phyloP scores from a whole-genome alignment of 805 yeast species.

The Wickerhamiella hasegawae region DNA sequence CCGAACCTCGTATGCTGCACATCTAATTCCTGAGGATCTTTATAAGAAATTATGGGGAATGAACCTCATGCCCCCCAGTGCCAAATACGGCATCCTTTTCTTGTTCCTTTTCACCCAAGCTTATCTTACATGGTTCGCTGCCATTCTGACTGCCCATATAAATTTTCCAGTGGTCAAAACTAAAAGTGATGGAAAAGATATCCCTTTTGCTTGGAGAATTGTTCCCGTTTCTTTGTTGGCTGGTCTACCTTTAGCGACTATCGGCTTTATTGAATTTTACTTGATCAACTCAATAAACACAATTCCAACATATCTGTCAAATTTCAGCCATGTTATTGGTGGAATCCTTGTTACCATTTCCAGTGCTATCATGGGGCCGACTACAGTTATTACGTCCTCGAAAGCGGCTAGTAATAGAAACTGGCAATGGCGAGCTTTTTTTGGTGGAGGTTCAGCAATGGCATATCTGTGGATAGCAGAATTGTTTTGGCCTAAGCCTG shows the following conservation, averaged over 20 bases:
- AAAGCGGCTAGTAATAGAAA: neutral
- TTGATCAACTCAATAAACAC: neutral
- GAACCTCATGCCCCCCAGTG: neutral
- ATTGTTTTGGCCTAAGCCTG: neutral
- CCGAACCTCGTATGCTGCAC: neutral
- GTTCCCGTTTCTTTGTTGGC: neutral
- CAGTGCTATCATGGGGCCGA: neutral
- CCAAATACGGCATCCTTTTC: neutral
- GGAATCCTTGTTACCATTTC: neutral
- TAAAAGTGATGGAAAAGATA: neutral
- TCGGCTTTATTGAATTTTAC: neutral
- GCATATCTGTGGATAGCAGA: neutral
- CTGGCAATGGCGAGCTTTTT: neutral
- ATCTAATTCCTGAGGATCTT: neutral
- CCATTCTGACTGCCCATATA: neutral
- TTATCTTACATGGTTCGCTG: neutral
- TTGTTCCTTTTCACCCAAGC: neutral
- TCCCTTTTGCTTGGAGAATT: neutral
- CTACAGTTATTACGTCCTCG: neutral
- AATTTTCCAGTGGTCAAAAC: neutral
- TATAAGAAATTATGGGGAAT: neutral
- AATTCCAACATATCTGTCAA: neutral
- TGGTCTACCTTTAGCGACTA: neutral
- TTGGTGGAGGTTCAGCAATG: neutral
- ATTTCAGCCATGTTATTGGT: neutral